Conservation (phyloP, 129 eudicot genomes). For the Flaveria bidentis region DNA sequence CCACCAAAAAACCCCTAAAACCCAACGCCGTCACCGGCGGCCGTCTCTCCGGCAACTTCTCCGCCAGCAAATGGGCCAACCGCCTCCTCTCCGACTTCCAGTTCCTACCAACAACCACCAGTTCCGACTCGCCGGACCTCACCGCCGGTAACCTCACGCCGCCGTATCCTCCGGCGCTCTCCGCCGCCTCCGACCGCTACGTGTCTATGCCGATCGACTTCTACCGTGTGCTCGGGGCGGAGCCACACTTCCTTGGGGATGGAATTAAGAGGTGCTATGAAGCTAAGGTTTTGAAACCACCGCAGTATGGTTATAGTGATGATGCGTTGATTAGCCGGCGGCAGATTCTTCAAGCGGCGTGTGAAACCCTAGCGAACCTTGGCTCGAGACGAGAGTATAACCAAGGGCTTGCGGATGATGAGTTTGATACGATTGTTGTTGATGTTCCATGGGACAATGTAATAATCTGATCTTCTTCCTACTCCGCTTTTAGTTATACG, state of each 20-base stretch:
- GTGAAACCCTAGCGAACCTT: constrained; percentile 72
- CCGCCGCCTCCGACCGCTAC: constrained; percentile 66
- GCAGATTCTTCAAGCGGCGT: constrained; percentile 92
- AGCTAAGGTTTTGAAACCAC: constrained; percentile 74
- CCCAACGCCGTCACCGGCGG: constrained; percentile 52
- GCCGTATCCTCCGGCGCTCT: constrained; percentile 40
- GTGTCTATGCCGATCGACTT: constrained; percentile 79
- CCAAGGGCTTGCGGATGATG: constrained; percentile 65
- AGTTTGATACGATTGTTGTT: constrained; percentile 65
- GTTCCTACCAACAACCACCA: constrained; percentile 62
- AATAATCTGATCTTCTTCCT: constrained; percentile 1
- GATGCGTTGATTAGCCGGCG: constrained; percentile 76
- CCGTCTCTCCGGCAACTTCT: constrained; percentile 41
- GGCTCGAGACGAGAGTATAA: constrained; percentile 71
- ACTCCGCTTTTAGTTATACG: no score
- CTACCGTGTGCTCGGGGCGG: constrained; percentile 75
- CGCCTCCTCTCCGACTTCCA: constrained; percentile 96
- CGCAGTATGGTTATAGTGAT: constrained; percentile 88
- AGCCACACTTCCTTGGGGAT: constrained; percentile 76
- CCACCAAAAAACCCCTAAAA: constrained; percentile 41
- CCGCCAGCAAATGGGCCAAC: constrained; percentile 93
- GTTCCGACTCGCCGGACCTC: constrained; percentile 28
- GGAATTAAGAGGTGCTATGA: constrained; percentile 76
- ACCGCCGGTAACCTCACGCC: constrained; percentile 31
- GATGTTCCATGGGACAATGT: constrained; percentile 92